Percentiles rank a stretch among this genome's conserved stretches.
Evolutionary conservation across 1,284 basidiomycete species (phyloP).

Genomic region (Austroboletus olivaceoglutinosus): DNA sequence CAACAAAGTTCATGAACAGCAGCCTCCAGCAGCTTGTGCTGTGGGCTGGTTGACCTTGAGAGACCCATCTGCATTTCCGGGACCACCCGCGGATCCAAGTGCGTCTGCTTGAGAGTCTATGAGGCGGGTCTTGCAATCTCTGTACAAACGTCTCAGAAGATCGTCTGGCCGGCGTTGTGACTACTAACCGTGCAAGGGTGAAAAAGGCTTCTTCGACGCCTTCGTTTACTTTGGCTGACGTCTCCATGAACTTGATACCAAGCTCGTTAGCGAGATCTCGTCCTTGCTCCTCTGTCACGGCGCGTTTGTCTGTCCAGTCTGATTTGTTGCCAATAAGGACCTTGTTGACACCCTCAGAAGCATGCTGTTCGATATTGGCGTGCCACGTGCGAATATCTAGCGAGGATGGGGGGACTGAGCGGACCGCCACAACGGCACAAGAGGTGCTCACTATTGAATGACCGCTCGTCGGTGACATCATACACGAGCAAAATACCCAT

Average conservation of each 20-base stretch:
- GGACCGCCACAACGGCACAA: constrained; percentile 4
- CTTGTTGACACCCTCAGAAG: constrained; percentile 98
- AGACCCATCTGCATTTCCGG: constrained; percentile 48
- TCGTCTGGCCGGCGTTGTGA: constrained; percentile 6
- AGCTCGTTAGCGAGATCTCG: constrained; percentile 83
- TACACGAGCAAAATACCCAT: constrained; percentile 99
- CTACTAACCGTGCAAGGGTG: constrained; percentile 85
- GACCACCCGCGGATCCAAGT: constrained; percentile 42
- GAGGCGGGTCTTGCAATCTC: constrained; percentile 95
- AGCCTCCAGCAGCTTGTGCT: constrained; percentile 43
- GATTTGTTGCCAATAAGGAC: constrained; percentile 99
- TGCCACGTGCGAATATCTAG: constrained; percentile 99
- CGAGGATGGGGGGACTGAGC: neutral
- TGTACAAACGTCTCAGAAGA: constrained; percentile 31
- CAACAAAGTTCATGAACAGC: constrained; percentile 50
- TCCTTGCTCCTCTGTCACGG: constrained; percentile 84
- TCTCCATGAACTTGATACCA: constrained; percentile 96
- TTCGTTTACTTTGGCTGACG: constrained; percentile 95
- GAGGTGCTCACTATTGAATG: constrained; percentile 84
- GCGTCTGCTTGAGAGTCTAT: constrained; percentile 91
- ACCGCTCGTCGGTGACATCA: constrained; percentile 97
- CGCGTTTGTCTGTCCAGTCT: constrained; percentile 97
- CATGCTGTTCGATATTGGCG: constrained; percentile 97
- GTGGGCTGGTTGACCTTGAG: constrained; percentile 66
- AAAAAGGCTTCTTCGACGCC: constrained; percentile 99